These are phyloP conservation scores for Erysimum cheiranthoides DNA, from an alignment of 345 rosid genomes.

Conservation along the genomic window DNA sequence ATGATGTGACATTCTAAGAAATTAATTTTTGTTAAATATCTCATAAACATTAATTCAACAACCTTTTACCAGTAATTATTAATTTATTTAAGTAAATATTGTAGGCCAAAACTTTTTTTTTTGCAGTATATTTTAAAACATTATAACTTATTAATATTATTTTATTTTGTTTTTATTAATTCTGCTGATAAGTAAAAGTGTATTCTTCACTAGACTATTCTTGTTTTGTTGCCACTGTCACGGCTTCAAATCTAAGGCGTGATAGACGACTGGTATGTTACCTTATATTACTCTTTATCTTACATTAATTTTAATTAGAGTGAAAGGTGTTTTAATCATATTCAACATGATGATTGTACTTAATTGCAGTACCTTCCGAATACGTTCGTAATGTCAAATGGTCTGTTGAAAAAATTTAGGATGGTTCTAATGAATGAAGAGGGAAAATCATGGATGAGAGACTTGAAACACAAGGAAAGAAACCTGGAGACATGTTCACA, in stretches of 20 bases:
- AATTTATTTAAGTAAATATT: too few species aligned
- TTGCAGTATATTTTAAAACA: too few species aligned
- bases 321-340: background rate
- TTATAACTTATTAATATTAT: too few species aligned
- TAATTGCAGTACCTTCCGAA: conserved; percentile 28
- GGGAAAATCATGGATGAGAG: conserved; percentile 22
- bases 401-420: conserved; percentile 15
- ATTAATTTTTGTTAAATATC: too few species aligned
- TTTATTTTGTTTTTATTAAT: too few species aligned
- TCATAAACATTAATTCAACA: too few species aligned
- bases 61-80: too few species aligned
- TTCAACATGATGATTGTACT: background rate
- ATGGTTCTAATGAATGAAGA: conserved; percentile 26
- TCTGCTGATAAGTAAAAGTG: background rate
- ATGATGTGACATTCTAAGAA: too few species aligned
- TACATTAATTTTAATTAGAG: background rate
- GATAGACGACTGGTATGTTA: conserved; percentile 18
- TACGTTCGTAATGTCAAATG: background rate
- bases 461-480: conserved; percentile 14
- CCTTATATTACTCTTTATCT: background rate
- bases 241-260: conserved; percentile 9
- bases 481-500: conserved; percentile 24
- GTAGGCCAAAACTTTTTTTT: too few species aligned
- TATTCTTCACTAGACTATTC: background rate
- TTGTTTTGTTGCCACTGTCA: conserved; percentile 4